Evolutionary conservation across 1,284 basidiomycete genomes (phyloP).

Genomic region (Phlebopus sp.): DNA sequence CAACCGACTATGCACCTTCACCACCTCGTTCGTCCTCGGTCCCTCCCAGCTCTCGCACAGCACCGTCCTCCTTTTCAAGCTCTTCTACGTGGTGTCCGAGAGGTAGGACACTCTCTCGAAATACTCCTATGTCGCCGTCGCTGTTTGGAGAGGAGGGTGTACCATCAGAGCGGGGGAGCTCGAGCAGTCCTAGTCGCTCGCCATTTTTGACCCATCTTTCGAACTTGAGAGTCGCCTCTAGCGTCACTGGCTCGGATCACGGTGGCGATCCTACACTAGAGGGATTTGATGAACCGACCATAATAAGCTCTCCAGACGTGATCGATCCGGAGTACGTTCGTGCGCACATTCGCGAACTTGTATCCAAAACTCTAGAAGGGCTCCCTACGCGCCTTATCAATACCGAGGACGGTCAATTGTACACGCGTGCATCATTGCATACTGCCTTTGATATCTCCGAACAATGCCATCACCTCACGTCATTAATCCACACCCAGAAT

Average conservation of each 20-base stretch:
- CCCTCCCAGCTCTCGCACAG: not conserved
- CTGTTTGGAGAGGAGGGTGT: no score
- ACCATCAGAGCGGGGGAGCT: not conserved
- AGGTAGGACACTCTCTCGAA: not conserved
- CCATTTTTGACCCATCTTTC: not conserved
- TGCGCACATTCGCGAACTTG: not conserved
- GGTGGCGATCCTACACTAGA: not conserved
- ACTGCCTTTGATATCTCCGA: constrained; percentile 1
- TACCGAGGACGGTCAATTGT: constrained; percentile 8
- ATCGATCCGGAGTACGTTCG: not conserved
- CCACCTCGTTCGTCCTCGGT: not conserved
- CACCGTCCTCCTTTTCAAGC: not conserved
- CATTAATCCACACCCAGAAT: constrained; percentile 2
- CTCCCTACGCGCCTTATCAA: constrained; percentile 9
- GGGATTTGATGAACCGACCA: constrained; percentile 12
- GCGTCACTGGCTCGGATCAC: not conserved
- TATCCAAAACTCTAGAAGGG: not conserved
- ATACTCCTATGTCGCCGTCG: not conserved
- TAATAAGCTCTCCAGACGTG: not conserved
- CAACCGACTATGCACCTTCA: not conserved
- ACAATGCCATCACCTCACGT: not conserved
- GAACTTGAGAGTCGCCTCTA: not conserved
- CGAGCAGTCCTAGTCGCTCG: not conserved
- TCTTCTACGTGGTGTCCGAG: not conserved
- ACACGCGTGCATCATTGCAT: constrained; percentile 2